These are phyloP conservation scores for Thelephora ganbajun DNA, from an alignment of 768 basidiomycete genomes.

Conservation along the genomic window DNA sequence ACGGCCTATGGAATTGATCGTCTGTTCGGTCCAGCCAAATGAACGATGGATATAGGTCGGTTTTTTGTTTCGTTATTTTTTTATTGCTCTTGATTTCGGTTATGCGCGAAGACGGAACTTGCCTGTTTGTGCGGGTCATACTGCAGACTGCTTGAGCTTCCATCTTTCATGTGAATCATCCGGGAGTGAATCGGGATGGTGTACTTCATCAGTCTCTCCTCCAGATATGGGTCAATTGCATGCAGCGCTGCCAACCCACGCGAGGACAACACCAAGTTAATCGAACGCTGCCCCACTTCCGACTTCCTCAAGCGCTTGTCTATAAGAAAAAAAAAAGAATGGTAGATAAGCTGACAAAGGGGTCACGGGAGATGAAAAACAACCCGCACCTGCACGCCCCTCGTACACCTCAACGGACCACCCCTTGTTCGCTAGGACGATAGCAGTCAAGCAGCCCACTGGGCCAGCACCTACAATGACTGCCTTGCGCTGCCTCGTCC, in stretches of 20 bases:
- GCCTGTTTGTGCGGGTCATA: slow-evolving; percentile 89
- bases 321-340: slow-evolving; percentile 16
- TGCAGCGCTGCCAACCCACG: slow-evolving; percentile 83
- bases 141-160: slow-evolving; percentile 64
- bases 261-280: slow-evolving; percentile 92
- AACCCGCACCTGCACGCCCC: slow-evolving; percentile 48
- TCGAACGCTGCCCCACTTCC: slow-evolving; percentile 66
- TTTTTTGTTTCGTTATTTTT: not conserved
- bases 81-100: not conserved
- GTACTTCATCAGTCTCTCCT: slow-evolving; percentile 56
- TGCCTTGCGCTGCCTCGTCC: slow-evolving; percentile 24
- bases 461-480: slow-evolving; percentile 81
- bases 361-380: slow-evolving; percentile 11
- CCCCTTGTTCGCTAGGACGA: slow-evolving; percentile 74
- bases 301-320: slow-evolving; percentile 64
- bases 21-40: slow-evolving; percentile 30
- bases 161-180: slow-evolving; percentile 78
- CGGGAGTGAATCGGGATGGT: slow-evolving; percentile 92
- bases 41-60: slow-evolving; percentile 1
- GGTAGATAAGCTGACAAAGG: slow-evolving; percentile 3
- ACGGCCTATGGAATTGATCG: slow-evolving; percentile 89
- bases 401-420: slow-evolving; percentile 79
- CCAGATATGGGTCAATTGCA: slow-evolving; percentile 58
- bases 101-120: slow-evolving; percentile 15
- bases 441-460: slow-evolving; percentile 84